A percentile compares a stretch with the other conserved stretches of the same genome.
Evolutionary conservation across 768 basidiomycete species (phyloP).

Genomic region (Tulasnella sp.): DNA sequence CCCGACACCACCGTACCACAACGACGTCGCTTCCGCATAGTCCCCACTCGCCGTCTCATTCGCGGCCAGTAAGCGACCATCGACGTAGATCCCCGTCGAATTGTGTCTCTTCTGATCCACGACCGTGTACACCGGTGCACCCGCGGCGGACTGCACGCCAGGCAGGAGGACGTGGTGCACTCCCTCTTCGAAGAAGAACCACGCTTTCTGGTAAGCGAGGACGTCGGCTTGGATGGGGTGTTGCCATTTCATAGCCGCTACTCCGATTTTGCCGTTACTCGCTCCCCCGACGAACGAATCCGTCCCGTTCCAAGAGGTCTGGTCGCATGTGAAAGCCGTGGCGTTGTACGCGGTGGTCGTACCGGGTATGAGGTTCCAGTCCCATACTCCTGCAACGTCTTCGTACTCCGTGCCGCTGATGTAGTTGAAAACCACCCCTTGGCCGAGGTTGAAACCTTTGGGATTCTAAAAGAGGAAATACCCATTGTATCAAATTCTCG

Average conservation of each 20-base stretch:
- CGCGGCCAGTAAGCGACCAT: conserved; percentile 25
- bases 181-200: conserved; percentile 60
- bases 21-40: conserved; percentile 25
- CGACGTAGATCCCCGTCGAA: conserved; percentile 32
- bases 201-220: conserved; percentile 52
- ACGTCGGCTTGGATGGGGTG: conserved; percentile 44
- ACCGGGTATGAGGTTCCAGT: conserved; percentile 69
- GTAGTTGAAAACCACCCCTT: conserved; percentile 47
- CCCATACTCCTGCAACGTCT: conserved; percentile 60
- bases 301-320: conserved; percentile 42
- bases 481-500: not conserved
- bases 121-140: conserved; percentile 45
- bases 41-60: not conserved
- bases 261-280: conserved; percentile 43
- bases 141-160: conserved; percentile 28
- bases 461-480: conserved; percentile 33
- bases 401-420: conserved; percentile 40
- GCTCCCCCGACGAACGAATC: conserved; percentile 25
- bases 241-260: conserved; percentile 53
- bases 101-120: conserved; percentile 51
- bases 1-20: conserved; percentile 61
- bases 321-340: conserved; percentile 41
- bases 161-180: conserved; percentile 55
- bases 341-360: conserved; percentile 52
- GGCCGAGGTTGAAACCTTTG: conserved; percentile 56